Conservation (phyloP, 164 flowering plant genomes). For the Tinospora cordifolia region DNA sequence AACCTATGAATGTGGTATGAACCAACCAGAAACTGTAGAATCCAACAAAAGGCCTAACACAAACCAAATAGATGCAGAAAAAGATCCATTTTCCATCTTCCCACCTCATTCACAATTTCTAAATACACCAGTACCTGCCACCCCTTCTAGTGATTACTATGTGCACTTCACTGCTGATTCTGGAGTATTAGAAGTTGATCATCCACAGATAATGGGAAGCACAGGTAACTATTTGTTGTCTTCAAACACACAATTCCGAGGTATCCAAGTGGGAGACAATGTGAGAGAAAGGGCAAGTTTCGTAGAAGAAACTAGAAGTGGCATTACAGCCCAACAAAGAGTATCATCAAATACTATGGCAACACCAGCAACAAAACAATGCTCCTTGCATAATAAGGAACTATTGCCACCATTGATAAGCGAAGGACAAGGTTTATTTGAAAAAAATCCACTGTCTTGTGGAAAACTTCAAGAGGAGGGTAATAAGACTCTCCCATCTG, state of each 20-base stretch:
- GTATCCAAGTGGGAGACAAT: constrained; percentile 4
- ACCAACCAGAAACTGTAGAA: constrained; percentile 13
- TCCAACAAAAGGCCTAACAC: constrained; percentile 5
- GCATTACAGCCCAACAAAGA: not conserved
- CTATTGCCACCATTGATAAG: constrained; percentile 1
- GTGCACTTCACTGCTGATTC: constrained; percentile 18
- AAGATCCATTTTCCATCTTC: constrained; percentile 9
- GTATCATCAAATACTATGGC: not conserved
- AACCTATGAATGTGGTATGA: constrained; percentile 8
- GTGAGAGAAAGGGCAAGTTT: constrained; percentile 12
- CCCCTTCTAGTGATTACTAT: constrained; percentile 19
- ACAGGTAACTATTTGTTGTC: constrained; percentile 28
- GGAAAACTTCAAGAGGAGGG: constrained; percentile 2
- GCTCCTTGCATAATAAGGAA: not conserved
- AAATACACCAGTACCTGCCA: constrained; percentile 10
- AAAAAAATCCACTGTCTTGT: constrained; percentile 10
- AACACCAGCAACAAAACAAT: not conserved
- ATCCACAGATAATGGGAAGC: constrained; percentile 16
- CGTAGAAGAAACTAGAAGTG: constrained; percentile 7
- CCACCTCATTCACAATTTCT: constrained; percentile 10
- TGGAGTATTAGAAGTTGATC: constrained; percentile 17
- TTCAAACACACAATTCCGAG: constrained; percentile 19
- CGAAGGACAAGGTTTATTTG: constrained; percentile 4
- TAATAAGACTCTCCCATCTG: not conserved
- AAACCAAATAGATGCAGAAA: constrained; percentile 10